Base-by-base conservation (phyloP, 305 asterid genomes). In the Fraxinus nigra region DNA sequence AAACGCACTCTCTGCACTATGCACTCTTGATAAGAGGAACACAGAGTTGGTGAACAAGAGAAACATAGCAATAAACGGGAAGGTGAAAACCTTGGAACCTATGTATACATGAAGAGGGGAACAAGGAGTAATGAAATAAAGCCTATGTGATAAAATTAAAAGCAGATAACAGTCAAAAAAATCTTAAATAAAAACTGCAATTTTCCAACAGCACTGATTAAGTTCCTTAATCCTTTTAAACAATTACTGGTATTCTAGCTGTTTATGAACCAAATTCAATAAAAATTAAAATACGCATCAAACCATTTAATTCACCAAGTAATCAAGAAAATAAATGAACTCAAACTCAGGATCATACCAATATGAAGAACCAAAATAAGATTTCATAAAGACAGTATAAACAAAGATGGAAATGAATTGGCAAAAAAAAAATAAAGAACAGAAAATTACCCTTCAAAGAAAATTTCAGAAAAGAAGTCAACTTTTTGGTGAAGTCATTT, bases 391-490 rank as follows among this genome's bases (percentile, higher is more conserved):
- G 56, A 67, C 38, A 13, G 75, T 30, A 26, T 18, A 24, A 24
- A 65, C 59, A 18, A 65, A 26, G n/a, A 26, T 9, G 35, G 34
- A 56, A 51, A 26, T 77, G 22, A 33, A 40, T 24, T 24, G 11
- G 5, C 7, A 70, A 20, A 82, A 11, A 43, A 40, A 18, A 80
- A 14, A 11, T 7, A 59, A 72, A 82, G 35, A 2, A 80, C 43
- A 51, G 77, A 83, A 16, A 26, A 79, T 78, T 87, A 85, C 90
- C 87, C 87, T 77, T 80, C 40, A 26, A 43, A 75, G 46, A 11
- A 81, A 85, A 74, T 70, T 59, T 69, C 77, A 72, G 72, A 77
- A 56, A 74, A 80, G 83, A 78, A 75, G 80, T 83, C 40, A 86
- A 80, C 84, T 85, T 83, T 73, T 70, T 30, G 40, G 69, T 63